phyloP scores from a whole-genome alignment of 2,329 filamentous ascomycete species.

The Hymenoscyphus fructigenus region DNA sequence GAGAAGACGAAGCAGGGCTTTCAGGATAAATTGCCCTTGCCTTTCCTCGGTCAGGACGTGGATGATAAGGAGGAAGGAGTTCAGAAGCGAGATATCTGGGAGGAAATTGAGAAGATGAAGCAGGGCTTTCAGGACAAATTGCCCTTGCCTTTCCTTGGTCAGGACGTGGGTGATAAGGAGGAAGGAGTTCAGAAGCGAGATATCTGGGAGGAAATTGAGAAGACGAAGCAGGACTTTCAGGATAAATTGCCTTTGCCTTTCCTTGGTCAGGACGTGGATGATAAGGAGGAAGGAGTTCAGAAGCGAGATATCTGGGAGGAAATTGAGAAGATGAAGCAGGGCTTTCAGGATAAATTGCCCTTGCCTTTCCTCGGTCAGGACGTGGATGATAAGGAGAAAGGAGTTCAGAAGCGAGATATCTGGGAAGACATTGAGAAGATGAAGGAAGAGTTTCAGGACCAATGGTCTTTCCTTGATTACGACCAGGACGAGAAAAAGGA shows the following conservation, averaged over 20 bases:
- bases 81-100: neutral
- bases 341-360: neutral
- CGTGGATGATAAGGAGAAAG: no score
- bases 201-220: neutral
- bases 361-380: no score
- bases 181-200: no score
- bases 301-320: neutral
- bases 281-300: neutral
- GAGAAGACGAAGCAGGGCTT: neutral
- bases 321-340: neutral
- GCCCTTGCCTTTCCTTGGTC: no score
- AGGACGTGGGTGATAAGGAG: no score
- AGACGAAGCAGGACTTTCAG: neutral
- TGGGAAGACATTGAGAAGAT: no score
- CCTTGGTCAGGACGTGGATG: no score
- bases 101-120: neutral
- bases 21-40: neutral
- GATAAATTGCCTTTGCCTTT: neutral
- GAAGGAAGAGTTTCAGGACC: neutral
- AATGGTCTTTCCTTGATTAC: neutral
- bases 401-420: no score
- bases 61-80: neutral
- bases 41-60: no score
- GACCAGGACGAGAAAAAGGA: neutral
- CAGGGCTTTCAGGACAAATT: neutral